Evolutionary conservation across 2,329 filamentous ascomycete genomes (phyloP), one percentile per base, ranked within the genome.

Genomic region (Cladobotryum protrusum): DNA sequence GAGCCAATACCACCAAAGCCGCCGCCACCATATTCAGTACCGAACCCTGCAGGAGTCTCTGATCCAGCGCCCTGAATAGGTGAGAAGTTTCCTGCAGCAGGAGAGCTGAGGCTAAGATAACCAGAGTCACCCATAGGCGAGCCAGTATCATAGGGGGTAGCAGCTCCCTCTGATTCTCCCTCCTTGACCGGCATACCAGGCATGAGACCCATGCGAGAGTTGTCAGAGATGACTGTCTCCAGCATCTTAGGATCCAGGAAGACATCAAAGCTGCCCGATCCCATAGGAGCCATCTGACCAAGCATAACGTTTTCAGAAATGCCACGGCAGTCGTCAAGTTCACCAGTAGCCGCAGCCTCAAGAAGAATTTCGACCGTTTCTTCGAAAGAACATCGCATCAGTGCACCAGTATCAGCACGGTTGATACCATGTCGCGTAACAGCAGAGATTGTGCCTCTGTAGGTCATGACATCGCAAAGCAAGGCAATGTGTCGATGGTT

Each of bases 311-410:
- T 99, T 73, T 99, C 93, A 14, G 93, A 97, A 45, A 99, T 92
- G 77, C 93, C 93, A 53, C 90, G 87, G 74, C 95, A 99, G 70
- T 99, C 93, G 64, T 99, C 93, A 32, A 99, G 79, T 69, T 99
- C 93, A 66, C 93, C 93, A 45, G 89, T 89, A 14, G 90, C 89
- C 19, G 93, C 93, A 54, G 93, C 95, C 66, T 99, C 93, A 17
- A 99, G 82, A 47, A 99, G 76, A 75, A 99, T 99, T 66, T 99
- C 95, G 37, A 99, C 93, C 1, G 93, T 99, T 70, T 99, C 95
- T 72, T 99, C 93, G 72, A 99, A 99, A 2, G 93, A 99, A 77
- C 95, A 99, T 68, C 93, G 87, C 93, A 99, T 99, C 61, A 99
- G 78, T 9, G 93, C 95, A 75, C 93, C 93, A 54, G 95, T 99